These are phyloP conservation scores for Kluyveromyces sp. DNA, from an alignment of 1,139 yeast genomes.

Conservation along the genomic window DNA sequence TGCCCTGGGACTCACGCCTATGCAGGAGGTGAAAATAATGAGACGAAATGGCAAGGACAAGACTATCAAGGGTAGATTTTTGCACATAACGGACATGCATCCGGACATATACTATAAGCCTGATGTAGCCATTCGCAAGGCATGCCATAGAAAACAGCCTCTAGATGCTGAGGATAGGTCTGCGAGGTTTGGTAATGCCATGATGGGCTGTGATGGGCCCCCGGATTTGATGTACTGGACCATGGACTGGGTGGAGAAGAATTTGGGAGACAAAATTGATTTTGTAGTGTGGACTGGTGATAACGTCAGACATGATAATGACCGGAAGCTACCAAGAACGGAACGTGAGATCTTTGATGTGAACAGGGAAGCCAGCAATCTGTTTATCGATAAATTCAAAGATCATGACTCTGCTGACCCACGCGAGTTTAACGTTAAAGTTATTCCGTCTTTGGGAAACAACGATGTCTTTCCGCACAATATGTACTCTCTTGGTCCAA, in stretches of 20 bases:
- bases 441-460: slow-evolving; percentile 72
- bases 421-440: slow-evolving; percentile 38
- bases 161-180: slow-evolving; percentile 34
- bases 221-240: slow-evolving; percentile 54
- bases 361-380: slow-evolving; percentile 54
- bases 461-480: slow-evolving; percentile 89
- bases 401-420: slow-evolving; percentile 40
- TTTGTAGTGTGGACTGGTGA: slow-evolving; percentile 91
- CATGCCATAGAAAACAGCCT: slow-evolving; percentile 52
- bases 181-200: slow-evolving; percentile 67
- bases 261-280: slow-evolving; percentile 68
- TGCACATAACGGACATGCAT: slow-evolving; percentile 81
- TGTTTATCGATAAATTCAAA: slow-evolving; percentile 46
- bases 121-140: slow-evolving; percentile 43
- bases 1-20: slow-evolving; percentile 7
- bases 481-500: slow-evolving; percentile 76
- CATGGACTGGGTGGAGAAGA: slow-evolving; percentile 54
- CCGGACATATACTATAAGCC: slow-evolving; percentile 67
- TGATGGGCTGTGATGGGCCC: slow-evolving; percentile 67
- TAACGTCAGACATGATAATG: slow-evolving; percentile 80
- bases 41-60: slow-evolving; percentile 10
- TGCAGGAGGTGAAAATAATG: slow-evolving; percentile 6
- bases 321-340: slow-evolving; percentile 63
- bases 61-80: slow-evolving; percentile 56
- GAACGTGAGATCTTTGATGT: slow-evolving; percentile 62